Percentiles rank a stretch among this genome's conserved stretches.
phyloP scores from a whole-genome alignment of 2,329 filamentous ascomycete genomes.

The Lasiodiplodia gonubiensis region DNA sequence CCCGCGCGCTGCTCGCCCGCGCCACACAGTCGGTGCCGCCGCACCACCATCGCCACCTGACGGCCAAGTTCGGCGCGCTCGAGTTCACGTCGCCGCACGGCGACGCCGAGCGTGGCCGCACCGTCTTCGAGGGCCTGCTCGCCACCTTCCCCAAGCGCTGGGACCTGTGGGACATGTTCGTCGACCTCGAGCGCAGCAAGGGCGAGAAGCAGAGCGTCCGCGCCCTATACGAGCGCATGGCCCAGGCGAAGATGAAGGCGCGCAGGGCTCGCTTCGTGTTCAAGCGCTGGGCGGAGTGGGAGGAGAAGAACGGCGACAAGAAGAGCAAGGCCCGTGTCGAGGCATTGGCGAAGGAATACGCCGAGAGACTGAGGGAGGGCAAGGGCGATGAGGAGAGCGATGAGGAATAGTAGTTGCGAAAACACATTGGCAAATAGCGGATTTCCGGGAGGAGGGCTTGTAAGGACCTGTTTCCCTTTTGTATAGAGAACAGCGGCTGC shows the following conservation, averaged over 20 bases:
- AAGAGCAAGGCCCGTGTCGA: slow-evolving; percentile 74
- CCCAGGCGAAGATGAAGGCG: slow-evolving; percentile 70
- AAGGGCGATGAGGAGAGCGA: slow-evolving; percentile 31
- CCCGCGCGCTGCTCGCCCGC: slow-evolving; percentile 77
- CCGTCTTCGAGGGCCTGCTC: slow-evolving; percentile 89
- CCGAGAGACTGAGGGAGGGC: slow-evolving; percentile 50
- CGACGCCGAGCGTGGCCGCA: slow-evolving; percentile 88
- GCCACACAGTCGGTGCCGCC: slow-evolving; percentile 81
- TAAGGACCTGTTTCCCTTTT: background rate
- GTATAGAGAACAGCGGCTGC: slow-evolving; percentile 1
- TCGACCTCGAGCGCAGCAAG: slow-evolving; percentile 76
- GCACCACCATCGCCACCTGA: slow-evolving; percentile 73
- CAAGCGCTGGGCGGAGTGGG: slow-evolving; percentile 89
- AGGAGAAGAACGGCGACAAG: slow-evolving; percentile 70
- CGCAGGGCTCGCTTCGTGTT: slow-evolving; percentile 87
- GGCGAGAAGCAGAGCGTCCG: slow-evolving; percentile 64
- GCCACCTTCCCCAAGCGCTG: slow-evolving; percentile 85
- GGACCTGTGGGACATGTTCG: slow-evolving; percentile 89
- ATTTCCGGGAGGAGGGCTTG: no score
- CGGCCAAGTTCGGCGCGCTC: slow-evolving; percentile 86
- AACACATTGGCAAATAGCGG: no score
- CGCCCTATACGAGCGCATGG: slow-evolving; percentile 81
- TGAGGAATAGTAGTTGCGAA: slow-evolving; percentile 32
- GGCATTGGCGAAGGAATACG: slow-evolving; percentile 73
- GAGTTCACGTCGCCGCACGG: slow-evolving; percentile 87